phyloP scores from a whole-genome alignment of 345 rosid genomes.

The Capsella bursapastoris region DNA sequence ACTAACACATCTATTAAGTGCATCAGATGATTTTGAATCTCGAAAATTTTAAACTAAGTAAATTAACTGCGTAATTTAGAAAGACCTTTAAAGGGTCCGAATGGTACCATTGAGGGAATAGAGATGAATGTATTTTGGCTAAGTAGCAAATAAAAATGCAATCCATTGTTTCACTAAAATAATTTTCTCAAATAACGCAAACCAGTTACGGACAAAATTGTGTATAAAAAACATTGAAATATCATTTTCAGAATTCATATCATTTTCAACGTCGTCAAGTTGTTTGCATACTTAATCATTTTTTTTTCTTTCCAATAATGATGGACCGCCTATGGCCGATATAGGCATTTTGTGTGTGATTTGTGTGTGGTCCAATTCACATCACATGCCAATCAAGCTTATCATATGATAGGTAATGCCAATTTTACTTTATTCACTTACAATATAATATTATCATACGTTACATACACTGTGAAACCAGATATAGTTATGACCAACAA shows the following conservation, averaged over 20 bases:
- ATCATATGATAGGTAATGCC: conserved; percentile 30
- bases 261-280: conserved; percentile 35
- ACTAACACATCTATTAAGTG: not conserved
- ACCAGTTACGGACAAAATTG: conserved; percentile 3
- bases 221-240: conserved; percentile 22
- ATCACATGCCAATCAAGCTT: conserved; percentile 42
- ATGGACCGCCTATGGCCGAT: conserved; percentile 19
- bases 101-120: not conserved
- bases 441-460: not conserved
- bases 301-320: not conserved
- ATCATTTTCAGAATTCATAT: conserved; percentile 26
- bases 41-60: not conserved
- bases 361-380: conserved; percentile 35
- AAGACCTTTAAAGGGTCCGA: not conserved
- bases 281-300: conserved; percentile 32
- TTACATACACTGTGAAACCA: not conserved
- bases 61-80: not conserved
- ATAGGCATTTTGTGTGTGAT: conserved; percentile 6
- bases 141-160: not conserved
- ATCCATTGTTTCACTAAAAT: not conserved
- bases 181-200: not conserved
- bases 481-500: not conserved
- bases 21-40: not conserved
- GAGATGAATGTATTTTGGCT: not conserved
- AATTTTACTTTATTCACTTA: conserved; percentile 3